Evolutionary conservation across 208 protist species (phyloP).

Genomic region (Trypanosoma cruzi): DNA sequence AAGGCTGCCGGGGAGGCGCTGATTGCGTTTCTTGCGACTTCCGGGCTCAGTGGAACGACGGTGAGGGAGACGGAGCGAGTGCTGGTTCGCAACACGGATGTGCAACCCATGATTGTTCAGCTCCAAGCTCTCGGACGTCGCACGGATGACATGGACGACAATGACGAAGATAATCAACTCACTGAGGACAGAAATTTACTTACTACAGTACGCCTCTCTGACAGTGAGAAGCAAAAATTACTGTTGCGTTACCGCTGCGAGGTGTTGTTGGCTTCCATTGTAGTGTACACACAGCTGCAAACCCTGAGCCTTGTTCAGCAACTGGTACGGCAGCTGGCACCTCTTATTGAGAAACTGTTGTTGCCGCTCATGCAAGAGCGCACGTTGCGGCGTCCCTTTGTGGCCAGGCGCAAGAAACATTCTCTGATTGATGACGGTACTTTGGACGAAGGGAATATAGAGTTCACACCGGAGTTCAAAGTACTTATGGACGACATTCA

Average conservation of each 20-base stretch:
- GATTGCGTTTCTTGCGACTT: conserved; percentile 48
- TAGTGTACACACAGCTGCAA: conserved; percentile 77
- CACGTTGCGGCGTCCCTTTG: conserved; percentile 14
- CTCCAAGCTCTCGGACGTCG: conserved; percentile 54
- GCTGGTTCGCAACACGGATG: conserved; percentile 41
- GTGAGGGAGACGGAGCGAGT: conserved; percentile 52
- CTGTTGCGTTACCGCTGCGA: conserved; percentile 65
- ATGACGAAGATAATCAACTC: conserved; percentile 12
- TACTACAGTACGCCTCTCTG: conserved; percentile 28
- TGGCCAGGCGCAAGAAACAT: not conserved
- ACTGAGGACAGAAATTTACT: conserved; percentile 11
- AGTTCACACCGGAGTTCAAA: conserved; percentile 58
- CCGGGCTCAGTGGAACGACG: conserved; percentile 33
- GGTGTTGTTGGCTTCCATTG: conserved; percentile 67
- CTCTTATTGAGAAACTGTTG: conserved; percentile 51
- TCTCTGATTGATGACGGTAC: not conserved
- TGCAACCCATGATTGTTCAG: conserved; percentile 68
- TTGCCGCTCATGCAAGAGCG: conserved; percentile 21
- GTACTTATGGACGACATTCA: conserved; percentile 66
- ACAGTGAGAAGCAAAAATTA: conserved; percentile 40
- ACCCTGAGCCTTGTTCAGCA: conserved; percentile 66
- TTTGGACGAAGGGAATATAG: not conserved
- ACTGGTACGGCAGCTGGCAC: conserved; percentile 63
- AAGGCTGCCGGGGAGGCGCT: conserved; percentile 43
- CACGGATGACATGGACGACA: conserved; percentile 8